Base-by-base conservation (phyloP, 371 early-diverging fungal species). In the Vairimorpha ceranae region DNA sequence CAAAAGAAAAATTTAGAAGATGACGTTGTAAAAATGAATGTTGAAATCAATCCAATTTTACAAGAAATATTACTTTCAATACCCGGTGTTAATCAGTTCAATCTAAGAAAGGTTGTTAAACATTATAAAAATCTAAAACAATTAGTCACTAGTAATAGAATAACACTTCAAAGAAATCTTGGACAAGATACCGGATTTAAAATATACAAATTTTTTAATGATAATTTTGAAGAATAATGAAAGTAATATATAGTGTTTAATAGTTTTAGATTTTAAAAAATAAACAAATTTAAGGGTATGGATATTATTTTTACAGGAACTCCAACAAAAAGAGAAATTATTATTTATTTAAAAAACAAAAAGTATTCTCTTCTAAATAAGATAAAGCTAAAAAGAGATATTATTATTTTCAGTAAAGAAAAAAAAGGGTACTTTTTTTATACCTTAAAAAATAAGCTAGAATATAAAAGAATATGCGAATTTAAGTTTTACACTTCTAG, bases 51-150 rank as follows among this genome's bases (percentile, higher is more conserved):
- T 61, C 80, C 76, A 17, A 45, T 35, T 7, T 64, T 79, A 32
- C 23, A 27, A 33, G 74, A 76, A 30, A 65, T 73, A 43, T 32
- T 79, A 25, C 64, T 76, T 17, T 65, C 65, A 41, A 73, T 79
- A 48, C 70, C 68, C 14, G 76, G 80, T 8, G 54, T 75, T 19
- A 65, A 75, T 52, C 35, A 43, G 21, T 72, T 66, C 56, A 76
- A 65, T 70, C 17, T 67, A 21, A 35, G 25, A 25, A 76, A 48
- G 30, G 46, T 74, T 8, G 30, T 71, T 17, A 66, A 43, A 30
- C 36, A 67, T 15, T 79, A 72, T 65, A 63, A 65, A 60, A 79
- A 61, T 60, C 41, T 79, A n/a, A 69, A 66, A 61, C 76, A 79
- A 14, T 58, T 79, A 21, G 52, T 46, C 8, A 46, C 19, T 36